These are phyloP conservation scores for Mariannaea sp. DNA, from an alignment of 2,329 filamentous ascomycete species.

Conservation along the genomic window DNA sequence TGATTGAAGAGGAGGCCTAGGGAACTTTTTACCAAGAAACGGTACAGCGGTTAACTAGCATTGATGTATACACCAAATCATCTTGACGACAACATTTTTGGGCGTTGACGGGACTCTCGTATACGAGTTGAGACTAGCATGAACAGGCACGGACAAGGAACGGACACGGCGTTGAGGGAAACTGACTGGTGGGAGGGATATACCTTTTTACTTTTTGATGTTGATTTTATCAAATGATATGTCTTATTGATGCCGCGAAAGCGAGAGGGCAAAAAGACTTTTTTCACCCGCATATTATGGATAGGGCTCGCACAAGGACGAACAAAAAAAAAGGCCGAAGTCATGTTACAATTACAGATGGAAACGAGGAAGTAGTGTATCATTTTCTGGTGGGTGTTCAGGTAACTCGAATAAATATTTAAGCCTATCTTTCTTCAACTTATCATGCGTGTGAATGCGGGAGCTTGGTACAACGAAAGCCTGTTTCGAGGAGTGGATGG, in stretches of 20 bases:
- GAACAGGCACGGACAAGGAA: conserved; percentile 21
- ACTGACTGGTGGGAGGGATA: conserved; percentile 28
- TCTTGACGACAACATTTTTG: conserved; percentile 24
- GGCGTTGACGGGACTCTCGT: conserved; percentile 34
- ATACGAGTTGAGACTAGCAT: conserved; percentile 34
- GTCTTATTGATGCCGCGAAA: background rate
- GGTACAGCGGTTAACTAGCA: conserved; percentile 20
- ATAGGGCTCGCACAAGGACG: conserved; percentile 10
- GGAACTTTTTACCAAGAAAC: conserved; percentile 10
- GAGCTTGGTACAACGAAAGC: too few relatives aligned
- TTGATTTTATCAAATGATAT: conserved; percentile 11
- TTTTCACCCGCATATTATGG: conserved; percentile 10
- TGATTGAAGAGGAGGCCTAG: conserved; percentile 52
- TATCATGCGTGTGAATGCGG: too few relatives aligned
- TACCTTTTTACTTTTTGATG: conserved; percentile 35
- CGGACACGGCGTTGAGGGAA: conserved; percentile 32
- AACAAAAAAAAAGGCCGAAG: background rate
- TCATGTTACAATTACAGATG: conserved; percentile 1
- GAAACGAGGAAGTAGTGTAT: background rate
- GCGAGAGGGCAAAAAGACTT: background rate
- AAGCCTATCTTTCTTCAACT: too few relatives aligned
- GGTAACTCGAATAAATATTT: too few relatives aligned
- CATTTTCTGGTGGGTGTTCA: background rate
- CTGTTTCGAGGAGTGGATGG: too few relatives aligned
- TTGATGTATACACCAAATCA: conserved; percentile 24